Evolutionary conservation across 1,284 basidiomycete genomes (phyloP).

Genomic region (Melanopsichium pennsylvanicum): DNA sequence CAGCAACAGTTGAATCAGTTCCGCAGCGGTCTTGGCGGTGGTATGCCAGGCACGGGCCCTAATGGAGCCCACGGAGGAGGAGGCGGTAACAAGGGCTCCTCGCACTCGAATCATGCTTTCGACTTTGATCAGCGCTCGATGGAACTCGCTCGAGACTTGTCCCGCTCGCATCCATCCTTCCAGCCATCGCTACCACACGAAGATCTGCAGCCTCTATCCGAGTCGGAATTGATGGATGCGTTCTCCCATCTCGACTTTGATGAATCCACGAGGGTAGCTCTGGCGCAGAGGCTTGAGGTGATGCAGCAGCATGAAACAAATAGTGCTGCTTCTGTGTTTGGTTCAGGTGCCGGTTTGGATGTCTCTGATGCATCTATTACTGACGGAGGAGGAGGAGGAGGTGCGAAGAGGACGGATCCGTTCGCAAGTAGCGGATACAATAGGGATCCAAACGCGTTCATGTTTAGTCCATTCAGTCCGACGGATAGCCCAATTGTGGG

Average conservation of each 20-base stretch:
- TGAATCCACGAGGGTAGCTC: constrained; percentile 13
- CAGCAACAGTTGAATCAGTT: constrained; percentile 7
- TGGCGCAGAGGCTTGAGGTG: constrained; percentile 22
- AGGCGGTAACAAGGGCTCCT: constrained; percentile 15
- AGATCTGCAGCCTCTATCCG: constrained; percentile 12
- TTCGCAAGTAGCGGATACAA: constrained; percentile 29
- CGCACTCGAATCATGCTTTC: constrained; percentile 23
- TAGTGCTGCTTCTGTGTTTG: background rate
- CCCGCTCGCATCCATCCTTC: constrained; percentile 11
- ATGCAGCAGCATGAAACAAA: constrained; percentile 11
- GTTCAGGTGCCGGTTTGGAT: too few relatives aligned
- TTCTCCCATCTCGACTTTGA: constrained; percentile 42
- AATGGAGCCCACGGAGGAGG: constrained; percentile 9
- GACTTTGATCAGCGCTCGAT: constrained; percentile 27
- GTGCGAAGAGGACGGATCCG: constrained; percentile 11
- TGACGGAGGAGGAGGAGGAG: too few relatives aligned
- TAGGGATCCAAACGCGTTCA: constrained; percentile 44
- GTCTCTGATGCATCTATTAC: too few relatives aligned
- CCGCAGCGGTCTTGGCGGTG: constrained; percentile 11
- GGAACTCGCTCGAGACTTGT: background rate
- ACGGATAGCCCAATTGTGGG: constrained; percentile 47
- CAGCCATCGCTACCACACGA: constrained; percentile 3
- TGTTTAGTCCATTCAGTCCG: constrained; percentile 53
- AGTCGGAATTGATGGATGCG: constrained; percentile 30
- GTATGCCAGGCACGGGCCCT: constrained; percentile 6